A percentile compares a stretch with the other conserved stretches of the same genome.
Evolutionary conservation across 164 flowering plant genomes (phyloP).

Genomic region (Liriodendron chinense): DNA sequence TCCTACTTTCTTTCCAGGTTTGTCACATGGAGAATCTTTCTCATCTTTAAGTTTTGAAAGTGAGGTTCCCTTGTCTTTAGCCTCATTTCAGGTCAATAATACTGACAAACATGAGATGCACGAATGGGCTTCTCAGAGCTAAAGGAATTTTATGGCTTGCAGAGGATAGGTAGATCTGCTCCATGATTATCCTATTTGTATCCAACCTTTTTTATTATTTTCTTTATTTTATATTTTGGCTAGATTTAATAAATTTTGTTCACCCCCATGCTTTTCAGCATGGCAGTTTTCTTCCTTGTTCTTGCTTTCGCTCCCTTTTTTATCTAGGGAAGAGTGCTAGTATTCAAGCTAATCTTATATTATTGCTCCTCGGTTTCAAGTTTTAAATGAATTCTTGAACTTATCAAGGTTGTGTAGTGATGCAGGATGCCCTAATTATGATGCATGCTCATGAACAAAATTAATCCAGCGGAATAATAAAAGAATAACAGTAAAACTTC

Average conservation of each 20-base stretch:
- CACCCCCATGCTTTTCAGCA: neutral
- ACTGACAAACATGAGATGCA: conserved; percentile 8
- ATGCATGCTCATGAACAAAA: too few species aligned
- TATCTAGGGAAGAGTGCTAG: neutral
- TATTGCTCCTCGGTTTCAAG: neutral
- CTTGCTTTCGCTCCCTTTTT: neutral
- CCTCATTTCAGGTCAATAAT: conserved; percentile 13
- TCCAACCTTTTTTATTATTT: neutral
- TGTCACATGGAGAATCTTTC: conserved; percentile 8
- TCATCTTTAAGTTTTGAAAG: conserved; percentile 15
- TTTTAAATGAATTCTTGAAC: neutral
- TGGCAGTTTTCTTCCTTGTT: neutral
- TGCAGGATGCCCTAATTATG: too few species aligned
- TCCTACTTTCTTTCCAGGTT: conserved; percentile 6
- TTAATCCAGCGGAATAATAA: too few species aligned
- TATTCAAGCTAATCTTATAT: neutral
- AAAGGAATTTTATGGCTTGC: conserved; percentile 15
- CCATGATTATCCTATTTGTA: neutral
- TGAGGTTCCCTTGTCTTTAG: conserved; percentile 11
- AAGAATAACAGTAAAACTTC: too few species aligned
- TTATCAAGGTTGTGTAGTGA: neutral
- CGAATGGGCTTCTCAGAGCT: conserved; percentile 14
- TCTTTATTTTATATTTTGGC: neutral
- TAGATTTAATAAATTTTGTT: neutral
- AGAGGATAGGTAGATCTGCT: conserved; percentile 10